A percentile compares a stretch with the other conserved stretches of the same genome.
Conservation (phyloP, 139 green algal species). For the Coelastrella sp. region DNA sequence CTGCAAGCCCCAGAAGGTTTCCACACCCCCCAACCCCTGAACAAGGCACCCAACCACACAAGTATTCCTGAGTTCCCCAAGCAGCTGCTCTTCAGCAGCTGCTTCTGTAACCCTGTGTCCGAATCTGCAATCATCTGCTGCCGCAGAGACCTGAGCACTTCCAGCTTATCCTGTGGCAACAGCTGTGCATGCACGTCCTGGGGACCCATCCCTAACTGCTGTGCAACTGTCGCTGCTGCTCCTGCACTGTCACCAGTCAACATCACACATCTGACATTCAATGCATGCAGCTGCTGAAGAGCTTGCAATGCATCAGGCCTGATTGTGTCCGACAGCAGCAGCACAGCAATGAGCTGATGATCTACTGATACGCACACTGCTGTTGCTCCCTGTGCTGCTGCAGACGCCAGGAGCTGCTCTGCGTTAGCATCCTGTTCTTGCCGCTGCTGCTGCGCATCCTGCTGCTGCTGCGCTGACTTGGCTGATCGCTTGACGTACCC, state of each 20-base stretch:
- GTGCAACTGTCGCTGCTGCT: constrained; percentile 53
- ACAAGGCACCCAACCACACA: too few species aligned
- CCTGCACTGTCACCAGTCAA: constrained; percentile 73
- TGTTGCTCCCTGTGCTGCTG: neutral
- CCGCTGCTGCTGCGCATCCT: neutral
- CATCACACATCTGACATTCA: constrained; percentile 60
- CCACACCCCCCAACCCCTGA: too few species aligned
- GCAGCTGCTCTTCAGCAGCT: neutral
- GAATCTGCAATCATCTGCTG: neutral
- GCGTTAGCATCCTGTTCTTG: neutral
- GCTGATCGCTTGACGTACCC: neutral
- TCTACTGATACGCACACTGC: constrained; percentile 53
- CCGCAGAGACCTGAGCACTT: constrained; percentile 24
- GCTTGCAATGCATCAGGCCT: constrained; percentile 47
- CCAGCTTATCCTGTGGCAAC: constrained; percentile 67
- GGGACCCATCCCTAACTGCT: constrained; percentile 57
- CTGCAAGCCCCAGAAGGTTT: too few species aligned
- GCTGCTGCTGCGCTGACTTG: neutral
- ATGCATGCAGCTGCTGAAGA: constrained; percentile 49
- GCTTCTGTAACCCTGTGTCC: neutral
- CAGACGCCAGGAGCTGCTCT: neutral
- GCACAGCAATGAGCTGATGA: constrained; percentile 4
- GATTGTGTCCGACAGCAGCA: constrained; percentile 42
- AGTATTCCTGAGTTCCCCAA: too few species aligned
- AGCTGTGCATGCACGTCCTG: constrained; percentile 47